phyloP scores from a whole-genome alignment of 208 protist species.

The Crithidia sp. region DNA sequence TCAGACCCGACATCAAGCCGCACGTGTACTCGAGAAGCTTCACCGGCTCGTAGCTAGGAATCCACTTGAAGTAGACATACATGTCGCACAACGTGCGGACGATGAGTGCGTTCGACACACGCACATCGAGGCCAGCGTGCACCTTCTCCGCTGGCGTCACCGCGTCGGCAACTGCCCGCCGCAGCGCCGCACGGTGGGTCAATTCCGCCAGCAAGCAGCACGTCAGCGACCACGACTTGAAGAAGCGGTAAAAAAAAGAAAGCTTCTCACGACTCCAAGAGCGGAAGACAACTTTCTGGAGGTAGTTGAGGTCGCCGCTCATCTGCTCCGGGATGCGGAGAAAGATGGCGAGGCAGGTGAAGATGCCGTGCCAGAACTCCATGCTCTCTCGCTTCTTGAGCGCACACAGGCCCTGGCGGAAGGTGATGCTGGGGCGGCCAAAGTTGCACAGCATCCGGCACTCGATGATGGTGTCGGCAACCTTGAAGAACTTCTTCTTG shows the following conservation, averaged over 20 bases:
- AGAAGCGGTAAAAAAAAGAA: slow-evolving; percentile 87
- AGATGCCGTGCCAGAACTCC: slow-evolving; percentile 56
- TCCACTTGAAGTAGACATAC: slow-evolving; percentile 92
- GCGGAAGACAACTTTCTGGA: slow-evolving; percentile 83
- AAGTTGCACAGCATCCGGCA: slow-evolving; percentile 91
- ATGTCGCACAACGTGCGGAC: slow-evolving; percentile 87
- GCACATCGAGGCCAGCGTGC: slow-evolving; percentile 43
- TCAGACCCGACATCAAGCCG: slow-evolving; percentile 66
- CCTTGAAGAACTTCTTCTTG: slow-evolving; percentile 39
- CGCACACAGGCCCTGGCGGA: slow-evolving; percentile 48
- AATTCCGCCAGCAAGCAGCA: slow-evolving; percentile 68
- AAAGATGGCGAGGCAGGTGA: slow-evolving; percentile 56
- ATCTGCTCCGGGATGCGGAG: slow-evolving; percentile 83
- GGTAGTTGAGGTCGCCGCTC: slow-evolving; percentile 81
- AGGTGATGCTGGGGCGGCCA: slow-evolving; percentile 55
- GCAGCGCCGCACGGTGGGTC: slow-evolving; percentile 25
- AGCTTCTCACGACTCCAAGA: slow-evolving; percentile 70
- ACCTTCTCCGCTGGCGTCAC: slow-evolving; percentile 18
- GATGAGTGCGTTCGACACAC: slow-evolving; percentile 52
- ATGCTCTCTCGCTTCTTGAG: slow-evolving; percentile 30
- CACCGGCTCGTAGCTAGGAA: slow-evolving; percentile 78
- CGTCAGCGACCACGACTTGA: slow-evolving; percentile 88
- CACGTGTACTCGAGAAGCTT: slow-evolving; percentile 72
- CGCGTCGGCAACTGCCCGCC: slow-evolving; percentile 12
- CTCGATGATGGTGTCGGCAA: slow-evolving; percentile 81